Conservation (phyloP, 768 basidiomycete species). For the Strobilomyces confusus region DNA sequence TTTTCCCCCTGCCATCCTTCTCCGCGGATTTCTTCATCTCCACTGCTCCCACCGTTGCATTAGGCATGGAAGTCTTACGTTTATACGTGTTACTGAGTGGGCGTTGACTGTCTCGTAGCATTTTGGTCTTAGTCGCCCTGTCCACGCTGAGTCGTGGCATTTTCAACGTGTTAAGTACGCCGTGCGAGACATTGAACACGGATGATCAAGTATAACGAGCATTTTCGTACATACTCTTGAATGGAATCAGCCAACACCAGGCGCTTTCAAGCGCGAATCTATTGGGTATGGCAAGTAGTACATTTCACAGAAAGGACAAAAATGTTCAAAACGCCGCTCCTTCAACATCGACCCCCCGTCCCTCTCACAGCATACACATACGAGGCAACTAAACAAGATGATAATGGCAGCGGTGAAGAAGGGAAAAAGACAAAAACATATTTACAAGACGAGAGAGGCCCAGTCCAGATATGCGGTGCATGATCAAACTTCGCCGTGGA, state of each 20-base stretch:
- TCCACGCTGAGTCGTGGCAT: background rate
- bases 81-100: background rate
- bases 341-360: constrained; percentile 8
- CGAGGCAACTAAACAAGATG: constrained; percentile 24
- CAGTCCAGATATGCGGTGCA: background rate
- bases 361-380: constrained; percentile 19
- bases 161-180: background rate
- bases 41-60: constrained; percentile 9
- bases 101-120: background rate
- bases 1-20: background rate
- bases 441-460: constrained; percentile 18
- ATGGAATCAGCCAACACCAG: background rate
- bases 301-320: constrained; percentile 19
- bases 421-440: constrained; percentile 15
- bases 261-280: constrained; percentile 12
- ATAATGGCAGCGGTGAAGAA: background rate
- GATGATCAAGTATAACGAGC: background rate
- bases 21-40: constrained; percentile 9
- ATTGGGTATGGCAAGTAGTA: constrained; percentile 25
- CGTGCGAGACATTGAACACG: background rate
- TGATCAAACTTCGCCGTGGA: constrained; percentile 13
- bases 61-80: constrained; percentile 7
- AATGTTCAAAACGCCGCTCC: constrained; percentile 21
- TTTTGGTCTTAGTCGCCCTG: background rate
- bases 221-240: no score